phyloP scores from a whole-genome alignment of 169 alveolate species.

The Babesia bovis region DNA sequence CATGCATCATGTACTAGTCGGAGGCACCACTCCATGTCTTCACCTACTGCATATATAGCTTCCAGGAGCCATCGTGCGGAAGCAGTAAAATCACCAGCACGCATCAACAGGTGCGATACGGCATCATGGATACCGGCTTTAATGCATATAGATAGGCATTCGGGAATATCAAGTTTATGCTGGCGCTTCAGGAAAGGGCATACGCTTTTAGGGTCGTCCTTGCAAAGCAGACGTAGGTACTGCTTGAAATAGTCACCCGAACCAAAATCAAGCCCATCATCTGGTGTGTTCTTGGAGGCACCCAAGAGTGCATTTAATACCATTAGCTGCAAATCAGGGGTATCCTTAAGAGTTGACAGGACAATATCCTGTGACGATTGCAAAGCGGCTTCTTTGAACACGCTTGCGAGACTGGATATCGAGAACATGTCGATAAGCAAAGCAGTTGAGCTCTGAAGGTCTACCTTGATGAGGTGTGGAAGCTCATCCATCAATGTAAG shows the following conservation, averaged over 20 bases:
- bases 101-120: slow-evolving; percentile 37
- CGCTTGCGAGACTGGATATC: slow-evolving; percentile 20
- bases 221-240: slow-evolving; percentile 34
- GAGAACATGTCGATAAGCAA: slow-evolving; percentile 36
- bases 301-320: slow-evolving; percentile 51
- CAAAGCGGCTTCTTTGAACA: slow-evolving; percentile 35
- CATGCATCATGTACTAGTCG: slow-evolving; percentile 34
- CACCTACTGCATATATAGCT: slow-evolving; percentile 7
- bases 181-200: slow-evolving; percentile 47
- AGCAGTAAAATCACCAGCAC: slow-evolving; percentile 56
- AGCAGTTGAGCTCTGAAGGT: slow-evolving; percentile 39
- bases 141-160: slow-evolving; percentile 43
- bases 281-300: neutral
- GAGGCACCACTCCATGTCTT: slow-evolving; percentile 35
- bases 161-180: slow-evolving; percentile 26
- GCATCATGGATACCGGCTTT: slow-evolving; percentile 50
- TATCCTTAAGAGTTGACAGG: slow-evolving; percentile 33
- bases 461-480: slow-evolving; percentile 36
- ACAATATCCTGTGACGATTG: slow-evolving; percentile 41
- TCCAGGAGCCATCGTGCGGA: slow-evolving; percentile 33
- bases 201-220: slow-evolving; percentile 47
- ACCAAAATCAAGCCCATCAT: neutral
- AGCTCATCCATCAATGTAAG: slow-evolving; percentile 26
- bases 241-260: slow-evolving; percentile 33
- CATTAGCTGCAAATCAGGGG: slow-evolving; percentile 52